These are phyloP conservation scores for Paramecium biaurelia DNA, from an alignment of 73 alveolate species.

Conservation along the genomic window DNA sequence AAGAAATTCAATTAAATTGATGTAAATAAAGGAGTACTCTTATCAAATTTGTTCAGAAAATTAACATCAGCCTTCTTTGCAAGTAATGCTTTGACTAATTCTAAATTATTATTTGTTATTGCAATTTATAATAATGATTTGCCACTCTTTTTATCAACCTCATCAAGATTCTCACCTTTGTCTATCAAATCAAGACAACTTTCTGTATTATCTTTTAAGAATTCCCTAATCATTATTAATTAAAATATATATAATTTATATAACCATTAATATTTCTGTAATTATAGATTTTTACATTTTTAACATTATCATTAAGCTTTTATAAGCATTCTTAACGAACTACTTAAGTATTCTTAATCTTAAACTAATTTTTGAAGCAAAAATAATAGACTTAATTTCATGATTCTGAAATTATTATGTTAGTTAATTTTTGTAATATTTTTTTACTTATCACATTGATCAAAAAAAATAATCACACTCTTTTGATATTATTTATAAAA, in stretches of 20 bases:
- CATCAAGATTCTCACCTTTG: not conserved
- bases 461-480: too few species aligned
- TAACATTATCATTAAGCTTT: too few species aligned
- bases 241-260: too few species aligned
- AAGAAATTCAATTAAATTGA: not conserved
- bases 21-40: not conserved
- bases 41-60: not conserved
- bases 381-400: too few species aligned
- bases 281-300: too few species aligned
- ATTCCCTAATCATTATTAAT: not conserved
- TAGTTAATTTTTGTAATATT: too few species aligned
- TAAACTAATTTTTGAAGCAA: too few species aligned
- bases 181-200: not conserved
- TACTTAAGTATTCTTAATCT: too few species aligned
- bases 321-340: too few species aligned
- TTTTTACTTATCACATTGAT: too few species aligned
- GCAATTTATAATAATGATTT: not conserved
- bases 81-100: not conserved
- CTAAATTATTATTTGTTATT: not conserved
- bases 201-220: slow-evolving; percentile 1
- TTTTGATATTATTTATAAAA: too few species aligned
- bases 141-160: not conserved
- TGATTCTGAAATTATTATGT: too few species aligned
- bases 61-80: not conserved
- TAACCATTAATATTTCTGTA: not conserved